A percentile compares a stretch with the other conserved stretches of the same genome.
These are phyloP conservation scores for Escovopsis weberi DNA, from an alignment of 2,329 filamentous ascomycete species.

Conservation along the genomic window DNA sequence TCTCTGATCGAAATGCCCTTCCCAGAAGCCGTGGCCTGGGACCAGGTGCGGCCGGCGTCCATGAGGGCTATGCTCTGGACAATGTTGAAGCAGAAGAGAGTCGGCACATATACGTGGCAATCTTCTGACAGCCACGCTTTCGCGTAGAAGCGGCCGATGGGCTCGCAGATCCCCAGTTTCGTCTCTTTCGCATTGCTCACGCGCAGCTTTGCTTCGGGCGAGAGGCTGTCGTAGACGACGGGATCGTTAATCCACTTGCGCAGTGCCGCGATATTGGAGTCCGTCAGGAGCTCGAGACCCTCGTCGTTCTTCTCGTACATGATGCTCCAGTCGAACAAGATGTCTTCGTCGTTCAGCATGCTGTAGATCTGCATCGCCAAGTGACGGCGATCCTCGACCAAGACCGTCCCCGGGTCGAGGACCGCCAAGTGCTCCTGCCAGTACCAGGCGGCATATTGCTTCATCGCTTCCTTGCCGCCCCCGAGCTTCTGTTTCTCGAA, in stretches of 20 bases:
- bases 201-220: constrained; percentile 17
- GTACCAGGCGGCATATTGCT: constrained; percentile 29
- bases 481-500: constrained; percentile 16
- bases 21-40: constrained; percentile 22
- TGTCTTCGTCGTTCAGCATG: constrained; percentile 23
- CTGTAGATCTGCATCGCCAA: constrained; percentile 19
- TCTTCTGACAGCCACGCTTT: constrained; percentile 22
- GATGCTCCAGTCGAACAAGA: constrained; percentile 25
- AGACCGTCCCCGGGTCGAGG: constrained; percentile 16
- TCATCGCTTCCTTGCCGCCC: constrained; percentile 16
- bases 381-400: constrained; percentile 16
- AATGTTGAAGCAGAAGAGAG: constrained; percentile 28
- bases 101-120: constrained; percentile 23
- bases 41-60: constrained; percentile 23
- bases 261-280: constrained; percentile 22
- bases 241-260: constrained; percentile 21
- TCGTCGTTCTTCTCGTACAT: constrained; percentile 26
- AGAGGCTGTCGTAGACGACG: constrained; percentile 17
- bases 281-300: constrained; percentile 26
- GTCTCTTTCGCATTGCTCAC: constrained; percentile 12
- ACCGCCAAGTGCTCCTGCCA: constrained; percentile 28
- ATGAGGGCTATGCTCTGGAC: constrained; percentile 27
- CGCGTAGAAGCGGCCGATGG: constrained; percentile 24
- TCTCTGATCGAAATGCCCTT: constrained; percentile 18
- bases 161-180: constrained; percentile 20